Evolutionary conservation across 768 basidiomycete species (phyloP).

Genomic region (Suillus subalutaceus): DNA sequence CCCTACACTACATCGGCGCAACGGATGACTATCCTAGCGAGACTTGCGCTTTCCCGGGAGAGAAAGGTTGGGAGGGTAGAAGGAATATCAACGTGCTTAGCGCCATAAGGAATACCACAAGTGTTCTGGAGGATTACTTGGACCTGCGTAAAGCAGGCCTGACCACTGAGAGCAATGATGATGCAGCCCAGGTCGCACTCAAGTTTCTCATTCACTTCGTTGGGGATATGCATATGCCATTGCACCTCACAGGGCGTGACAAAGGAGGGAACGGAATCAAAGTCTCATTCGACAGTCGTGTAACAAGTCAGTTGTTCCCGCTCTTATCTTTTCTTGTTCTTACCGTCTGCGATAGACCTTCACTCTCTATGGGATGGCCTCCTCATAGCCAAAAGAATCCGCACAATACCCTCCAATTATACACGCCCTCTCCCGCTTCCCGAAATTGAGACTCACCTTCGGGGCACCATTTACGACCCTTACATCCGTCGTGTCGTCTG

Average conservation of each 20-base stretch:
- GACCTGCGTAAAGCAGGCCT: constrained; percentile 16
- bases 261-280: constrained; percentile 85
- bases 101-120: constrained; percentile 77
- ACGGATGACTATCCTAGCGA: constrained; percentile 77
- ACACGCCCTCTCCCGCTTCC: constrained; percentile 68
- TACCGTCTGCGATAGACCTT: constrained; percentile 50
- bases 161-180: constrained; percentile 21
- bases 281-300: constrained; percentile 71
- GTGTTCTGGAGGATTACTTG: constrained; percentile 56
- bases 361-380: constrained; percentile 88
- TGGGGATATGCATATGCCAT: constrained; percentile 92
- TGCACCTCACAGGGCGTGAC: constrained; percentile 88
- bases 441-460: constrained; percentile 66
- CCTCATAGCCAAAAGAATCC: constrained; percentile 82
- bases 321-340: background rate
- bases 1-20: constrained; percentile 78
- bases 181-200: constrained; percentile 72
- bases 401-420: constrained; percentile 76
- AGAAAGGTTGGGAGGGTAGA: constrained; percentile 69
- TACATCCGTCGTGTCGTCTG: constrained; percentile 85
- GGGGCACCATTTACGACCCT: constrained; percentile 83
- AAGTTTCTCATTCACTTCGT: constrained; percentile 93
- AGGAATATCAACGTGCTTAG: constrained; percentile 69
- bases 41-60: constrained; percentile 77
- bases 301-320: constrained; percentile 58